A percentile compares a stretch with the other conserved stretches of the same genome.
These are phyloP conservation scores for Petunia secreta DNA, from an alignment of 257 asterid genomes.

Conservation along the genomic window DNA sequence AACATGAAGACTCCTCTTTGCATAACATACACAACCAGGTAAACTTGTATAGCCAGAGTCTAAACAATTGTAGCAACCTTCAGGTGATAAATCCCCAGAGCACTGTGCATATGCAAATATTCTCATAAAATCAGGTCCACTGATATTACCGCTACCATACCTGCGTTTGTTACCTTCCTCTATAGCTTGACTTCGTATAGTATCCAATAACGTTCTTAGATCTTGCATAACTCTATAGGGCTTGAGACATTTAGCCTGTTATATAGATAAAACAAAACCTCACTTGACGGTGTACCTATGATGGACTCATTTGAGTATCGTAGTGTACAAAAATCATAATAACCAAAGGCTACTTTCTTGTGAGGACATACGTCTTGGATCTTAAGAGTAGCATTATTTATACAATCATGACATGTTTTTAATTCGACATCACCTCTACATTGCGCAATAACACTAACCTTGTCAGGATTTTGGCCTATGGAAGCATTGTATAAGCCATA, in stretches of 20 bases:
- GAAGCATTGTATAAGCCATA: conserved; percentile 39
- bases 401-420: conserved; percentile 35
- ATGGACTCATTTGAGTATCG: conserved; percentile 36
- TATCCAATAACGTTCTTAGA: conserved; percentile 14
- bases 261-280: neutral
- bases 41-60: neutral
- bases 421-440: conserved; percentile 42
- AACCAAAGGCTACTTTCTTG: conserved; percentile 28
- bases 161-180: conserved; percentile 9
- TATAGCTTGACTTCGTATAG: conserved; percentile 14
- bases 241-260: neutral
- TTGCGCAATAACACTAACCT: conserved; percentile 29
- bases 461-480: conserved; percentile 22
- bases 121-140: conserved; percentile 1
- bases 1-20: neutral
- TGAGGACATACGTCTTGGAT: conserved; percentile 28
- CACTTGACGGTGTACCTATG: conserved; percentile 4
- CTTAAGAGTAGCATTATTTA: neutral
- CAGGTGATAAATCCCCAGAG: conserved; percentile 1
- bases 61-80: neutral
- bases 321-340: conserved; percentile 32
- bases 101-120: conserved; percentile 12
- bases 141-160: neutral
- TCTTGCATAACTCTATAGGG: neutral
- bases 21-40: neutral